Evolutionary conservation across 2,329 filamentous ascomycete species (phyloP).

Genomic region (Ophiocordyceps camponoti-floridani): DNA sequence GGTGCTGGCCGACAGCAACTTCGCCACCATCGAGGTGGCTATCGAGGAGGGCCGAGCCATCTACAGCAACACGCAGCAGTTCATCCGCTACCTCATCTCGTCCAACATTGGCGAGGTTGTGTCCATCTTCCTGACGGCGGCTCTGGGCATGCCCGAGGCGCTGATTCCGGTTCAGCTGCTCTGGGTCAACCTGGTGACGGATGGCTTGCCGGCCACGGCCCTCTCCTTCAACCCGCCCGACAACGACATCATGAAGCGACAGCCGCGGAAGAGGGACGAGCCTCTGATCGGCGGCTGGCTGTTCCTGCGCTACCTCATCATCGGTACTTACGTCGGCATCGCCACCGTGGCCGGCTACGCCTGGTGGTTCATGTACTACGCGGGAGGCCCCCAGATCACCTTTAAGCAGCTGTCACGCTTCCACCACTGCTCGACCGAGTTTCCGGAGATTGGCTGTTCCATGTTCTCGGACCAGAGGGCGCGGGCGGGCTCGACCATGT

Average conservation of each 20-base stretch:
- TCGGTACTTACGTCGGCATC: constrained; percentile 84
- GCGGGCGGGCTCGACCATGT: constrained; percentile 83
- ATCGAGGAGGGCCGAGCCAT: constrained; percentile 96
- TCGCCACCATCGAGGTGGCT: constrained; percentile 88
- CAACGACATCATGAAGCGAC: constrained; percentile 90
- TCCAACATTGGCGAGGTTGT: constrained; percentile 99
- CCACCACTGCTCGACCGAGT: constrained; percentile 75
- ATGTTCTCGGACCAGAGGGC: constrained; percentile 82
- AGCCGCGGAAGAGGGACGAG: constrained; percentile 83
- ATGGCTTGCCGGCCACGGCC: constrained; percentile 88
- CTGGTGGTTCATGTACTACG: constrained; percentile 99
- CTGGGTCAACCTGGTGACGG: constrained; percentile 97
- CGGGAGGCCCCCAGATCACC: constrained; percentile 72
- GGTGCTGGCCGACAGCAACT: constrained; percentile 97
- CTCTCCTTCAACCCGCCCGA: constrained; percentile 98
- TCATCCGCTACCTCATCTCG: constrained; percentile 96
- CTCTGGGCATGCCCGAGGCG: constrained; percentile 92
- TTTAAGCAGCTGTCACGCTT: constrained; percentile 86
- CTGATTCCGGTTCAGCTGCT: constrained; percentile 92
- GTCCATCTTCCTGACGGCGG: constrained; percentile 94
- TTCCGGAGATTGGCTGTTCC: constrained; percentile 75
- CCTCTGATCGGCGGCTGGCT: constrained; percentile 86
- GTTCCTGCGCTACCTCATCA: constrained; percentile 93
- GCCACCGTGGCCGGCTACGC: constrained; percentile 94
- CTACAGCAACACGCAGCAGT: constrained; percentile 99